Evolutionary conservation across 2,329 filamentous ascomycete genomes (phyloP).

Genomic region (Ophiocordyceps sinensis): DNA sequence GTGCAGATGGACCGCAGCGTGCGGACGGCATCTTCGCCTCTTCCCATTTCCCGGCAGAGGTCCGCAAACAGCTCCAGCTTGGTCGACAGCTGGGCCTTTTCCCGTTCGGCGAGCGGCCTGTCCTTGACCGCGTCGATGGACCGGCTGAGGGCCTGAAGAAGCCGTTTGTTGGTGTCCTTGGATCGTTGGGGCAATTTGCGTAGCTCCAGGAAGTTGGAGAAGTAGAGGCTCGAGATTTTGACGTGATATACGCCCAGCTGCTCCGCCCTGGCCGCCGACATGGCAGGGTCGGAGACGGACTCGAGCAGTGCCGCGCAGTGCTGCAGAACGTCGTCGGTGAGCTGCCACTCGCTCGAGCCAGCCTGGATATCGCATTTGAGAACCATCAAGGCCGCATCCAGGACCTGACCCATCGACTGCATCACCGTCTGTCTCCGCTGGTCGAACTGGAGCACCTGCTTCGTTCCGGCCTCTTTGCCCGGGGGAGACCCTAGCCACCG

Average conservation of each 20-base stretch:
- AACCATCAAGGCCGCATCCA: constrained; percentile 47
- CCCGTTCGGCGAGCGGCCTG: constrained; percentile 37
- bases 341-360: constrained; percentile 34
- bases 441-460: constrained; percentile 46
- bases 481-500: constrained; percentile 48
- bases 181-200: constrained; percentile 26
- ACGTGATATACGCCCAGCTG: constrained; percentile 36
- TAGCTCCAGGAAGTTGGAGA: constrained; percentile 41
- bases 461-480: constrained; percentile 33
- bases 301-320: constrained; percentile 41
- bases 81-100: constrained; percentile 41
- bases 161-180: constrained; percentile 21
- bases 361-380: constrained; percentile 37
- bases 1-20: constrained; percentile 47
- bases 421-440: constrained; percentile 39
- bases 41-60: constrained; percentile 36
- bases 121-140: constrained; percentile 49
- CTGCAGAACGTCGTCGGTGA: constrained; percentile 40
- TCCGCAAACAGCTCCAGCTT: constrained; percentile 57
- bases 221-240: constrained; percentile 60
- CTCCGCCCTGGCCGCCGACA: constrained; percentile 14
- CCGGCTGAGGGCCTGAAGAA: constrained; percentile 43
- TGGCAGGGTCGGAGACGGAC: constrained; percentile 27
- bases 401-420: constrained; percentile 36
- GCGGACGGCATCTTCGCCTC: constrained; percentile 40